Percentiles rank a stretch among this genome's conserved stretches.
These are phyloP conservation scores for Tulasnella calospora DNA, from an alignment of 768 basidiomycete species.

Conservation along the genomic window DNA sequence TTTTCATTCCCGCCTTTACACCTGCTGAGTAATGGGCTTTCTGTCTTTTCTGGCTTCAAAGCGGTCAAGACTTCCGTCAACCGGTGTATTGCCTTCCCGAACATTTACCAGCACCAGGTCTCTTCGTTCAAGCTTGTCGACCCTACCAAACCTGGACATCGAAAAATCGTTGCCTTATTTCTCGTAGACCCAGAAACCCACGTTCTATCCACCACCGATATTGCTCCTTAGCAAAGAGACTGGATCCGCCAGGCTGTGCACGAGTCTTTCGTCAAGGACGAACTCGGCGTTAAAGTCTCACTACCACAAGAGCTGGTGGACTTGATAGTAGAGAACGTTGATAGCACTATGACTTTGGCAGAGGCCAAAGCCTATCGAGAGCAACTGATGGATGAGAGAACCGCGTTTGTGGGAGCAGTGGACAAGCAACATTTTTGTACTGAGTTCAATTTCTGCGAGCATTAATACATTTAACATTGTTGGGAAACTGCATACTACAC, in stretches of 20 bases:
- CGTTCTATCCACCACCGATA: conserved; percentile 43
- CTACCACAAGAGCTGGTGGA: conserved; percentile 1
- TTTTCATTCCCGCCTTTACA: background rate
- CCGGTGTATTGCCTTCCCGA: conserved; percentile 24
- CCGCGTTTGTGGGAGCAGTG: background rate
- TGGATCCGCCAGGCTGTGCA: conserved; percentile 43
- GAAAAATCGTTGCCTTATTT: background rate
- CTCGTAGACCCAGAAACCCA: conserved; percentile 29
- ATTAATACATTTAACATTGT: background rate
- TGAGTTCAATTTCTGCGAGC: background rate
- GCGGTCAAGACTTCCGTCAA: background rate
- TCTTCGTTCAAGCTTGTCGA: background rate
- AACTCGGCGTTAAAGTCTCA: background rate
- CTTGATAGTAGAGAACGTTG: background rate
- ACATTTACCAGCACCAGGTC: conserved; percentile 15
- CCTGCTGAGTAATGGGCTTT: conserved; percentile 36
- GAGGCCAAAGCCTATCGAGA: conserved; percentile 9
- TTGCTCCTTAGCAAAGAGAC: conserved; percentile 49
- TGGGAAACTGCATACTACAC: too few species aligned
- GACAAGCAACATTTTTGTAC: background rate
- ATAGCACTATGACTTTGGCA: background rate
- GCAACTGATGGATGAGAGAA: conserved; percentile 15
- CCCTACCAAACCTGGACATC: background rate
- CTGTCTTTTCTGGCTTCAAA: too few species aligned
- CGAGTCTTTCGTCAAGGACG: background rate